A percentile compares a stretch with the other conserved stretches of the same genome.
Evolutionary conservation across 2,329 filamentous ascomycete genomes (phyloP).

Genomic region (Diaporthe ampelina): DNA sequence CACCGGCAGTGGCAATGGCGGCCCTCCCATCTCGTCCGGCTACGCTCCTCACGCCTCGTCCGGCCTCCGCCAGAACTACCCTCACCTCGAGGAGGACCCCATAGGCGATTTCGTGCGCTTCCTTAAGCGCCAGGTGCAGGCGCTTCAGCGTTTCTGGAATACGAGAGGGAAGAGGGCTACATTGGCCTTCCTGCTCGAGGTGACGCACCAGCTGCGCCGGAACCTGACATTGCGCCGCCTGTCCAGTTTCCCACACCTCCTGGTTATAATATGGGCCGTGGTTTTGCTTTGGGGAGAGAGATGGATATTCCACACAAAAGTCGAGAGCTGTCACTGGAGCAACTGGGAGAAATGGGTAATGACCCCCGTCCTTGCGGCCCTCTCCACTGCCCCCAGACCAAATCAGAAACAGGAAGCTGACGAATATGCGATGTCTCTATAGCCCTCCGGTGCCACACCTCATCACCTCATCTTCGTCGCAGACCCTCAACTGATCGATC

Average conservation of each 20-base stretch:
- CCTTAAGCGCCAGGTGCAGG: constrained; percentile 47
- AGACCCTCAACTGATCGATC: constrained; percentile 92
- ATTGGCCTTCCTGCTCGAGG: constrained; percentile 49
- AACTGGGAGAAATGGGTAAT: constrained; percentile 94
- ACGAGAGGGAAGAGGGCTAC: constrained; percentile 57
- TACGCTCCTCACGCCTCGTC: constrained; percentile 38
- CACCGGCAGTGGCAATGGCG: constrained; percentile 37
- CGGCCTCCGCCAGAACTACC: constrained; percentile 40
- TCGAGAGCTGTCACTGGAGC: constrained; percentile 83
- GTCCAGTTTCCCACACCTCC: constrained; percentile 74
- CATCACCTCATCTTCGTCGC: constrained; percentile 89
- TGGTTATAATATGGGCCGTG: constrained; percentile 82
- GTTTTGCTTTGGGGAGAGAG: constrained; percentile 89
- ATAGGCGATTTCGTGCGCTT: constrained; percentile 54
- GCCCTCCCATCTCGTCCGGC: constrained; percentile 25
- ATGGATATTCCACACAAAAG: constrained; percentile 78
- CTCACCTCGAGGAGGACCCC: constrained; percentile 48
- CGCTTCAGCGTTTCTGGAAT: constrained; percentile 57
- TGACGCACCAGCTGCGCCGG: constrained; percentile 52
- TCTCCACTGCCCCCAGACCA: background rate
- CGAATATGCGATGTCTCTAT: constrained; percentile 26
- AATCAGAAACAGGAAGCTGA: constrained; percentile 24
- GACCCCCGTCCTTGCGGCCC: background rate
- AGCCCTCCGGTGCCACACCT: constrained; percentile 84
- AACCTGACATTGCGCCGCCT: constrained; percentile 67